Conservation (phyloP, 1,139 yeast genomes). For the Lodderomyces jiufengensis region DNA sequence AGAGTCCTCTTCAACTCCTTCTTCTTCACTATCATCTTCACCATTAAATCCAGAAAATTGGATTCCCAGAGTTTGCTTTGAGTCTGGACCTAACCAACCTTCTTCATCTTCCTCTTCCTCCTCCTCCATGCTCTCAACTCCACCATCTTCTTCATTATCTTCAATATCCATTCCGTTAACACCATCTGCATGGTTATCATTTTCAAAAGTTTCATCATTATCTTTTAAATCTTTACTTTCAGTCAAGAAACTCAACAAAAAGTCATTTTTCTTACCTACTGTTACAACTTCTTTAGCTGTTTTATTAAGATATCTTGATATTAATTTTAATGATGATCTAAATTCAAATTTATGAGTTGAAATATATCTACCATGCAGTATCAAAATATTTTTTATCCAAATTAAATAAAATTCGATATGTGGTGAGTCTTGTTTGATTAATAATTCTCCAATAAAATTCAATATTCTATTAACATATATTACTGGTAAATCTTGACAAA, state of each 20-base stretch:
- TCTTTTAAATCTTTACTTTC: constrained; percentile 20
- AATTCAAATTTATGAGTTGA: constrained; percentile 61
- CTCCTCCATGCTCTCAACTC: constrained; percentile 16
- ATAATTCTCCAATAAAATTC: constrained; percentile 64
- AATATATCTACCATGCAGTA: constrained; percentile 76
- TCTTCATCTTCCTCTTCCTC: constrained; percentile 19
- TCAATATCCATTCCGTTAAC: constrained; percentile 15
- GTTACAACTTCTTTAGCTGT: constrained; percentile 70
- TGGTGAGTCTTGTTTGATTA: constrained; percentile 59
- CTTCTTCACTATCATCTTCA: not conserved
- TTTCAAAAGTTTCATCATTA: constrained; percentile 9
- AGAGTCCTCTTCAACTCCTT: constrained; percentile 1
- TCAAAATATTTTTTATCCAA: constrained; percentile 72
- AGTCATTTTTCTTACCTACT: constrained; percentile 53
- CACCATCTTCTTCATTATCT: constrained; percentile 18
- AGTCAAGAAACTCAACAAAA: constrained; percentile 43
- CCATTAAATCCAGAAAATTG: constrained; percentile 11
- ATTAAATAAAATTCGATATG: constrained; percentile 81
- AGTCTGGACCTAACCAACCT: constrained; percentile 16
- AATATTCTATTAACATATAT: constrained; percentile 71
- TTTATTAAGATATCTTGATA: constrained; percentile 73
- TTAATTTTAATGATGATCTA: constrained; percentile 61
- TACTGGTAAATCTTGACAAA: constrained; percentile 65
- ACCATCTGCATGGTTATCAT: constrained; percentile 18
- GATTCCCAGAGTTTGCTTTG: constrained; percentile 9